These are phyloP conservation scores for Phaeoacremonium minimum DNA, from an alignment of 2,329 filamentous ascomycete species.

Conservation along the genomic window DNA sequence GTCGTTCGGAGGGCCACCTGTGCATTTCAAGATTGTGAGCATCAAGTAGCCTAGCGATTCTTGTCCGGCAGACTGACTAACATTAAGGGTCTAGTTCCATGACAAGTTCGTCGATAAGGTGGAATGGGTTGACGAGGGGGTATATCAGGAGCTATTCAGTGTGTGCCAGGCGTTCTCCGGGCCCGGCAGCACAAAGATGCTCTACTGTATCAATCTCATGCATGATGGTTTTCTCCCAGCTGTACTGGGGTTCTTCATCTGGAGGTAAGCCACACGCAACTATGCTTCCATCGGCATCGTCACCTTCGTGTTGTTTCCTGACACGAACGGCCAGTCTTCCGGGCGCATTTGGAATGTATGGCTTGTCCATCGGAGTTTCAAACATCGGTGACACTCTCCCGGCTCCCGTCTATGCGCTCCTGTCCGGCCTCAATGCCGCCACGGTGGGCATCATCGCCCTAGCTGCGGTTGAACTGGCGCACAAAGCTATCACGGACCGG, in stretches of 20 bases:
- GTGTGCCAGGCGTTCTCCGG: constrained; percentile 64
- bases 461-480: constrained; percentile 62
- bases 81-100: constrained; percentile 39
- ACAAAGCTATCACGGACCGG: constrained; percentile 64
- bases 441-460: constrained; percentile 70
- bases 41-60: neutral
- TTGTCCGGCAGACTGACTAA: neutral
- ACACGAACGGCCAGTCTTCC: constrained; percentile 47
- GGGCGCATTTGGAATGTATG: constrained; percentile 67
- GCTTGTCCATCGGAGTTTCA: constrained; percentile 59
- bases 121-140: constrained; percentile 66
- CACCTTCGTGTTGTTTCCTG: neutral
- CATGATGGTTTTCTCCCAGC: constrained; percentile 56
- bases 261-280: constrained; percentile 50
- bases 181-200: constrained; percentile 67
- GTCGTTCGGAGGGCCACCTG: constrained; percentile 62
- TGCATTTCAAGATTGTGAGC: constrained; percentile 62
- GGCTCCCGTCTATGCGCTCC: constrained; percentile 58
- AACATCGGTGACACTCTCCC: constrained; percentile 57
- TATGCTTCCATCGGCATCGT: neutral
- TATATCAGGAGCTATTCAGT: constrained; percentile 69
- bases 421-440: constrained; percentile 68
- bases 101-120: constrained; percentile 55
- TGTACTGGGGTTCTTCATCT: constrained; percentile 56
- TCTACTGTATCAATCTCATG: constrained; percentile 63